Base-by-base conservation (phyloP, 106 monocot genomes). In the Dendrobium huoshanense region DNA sequence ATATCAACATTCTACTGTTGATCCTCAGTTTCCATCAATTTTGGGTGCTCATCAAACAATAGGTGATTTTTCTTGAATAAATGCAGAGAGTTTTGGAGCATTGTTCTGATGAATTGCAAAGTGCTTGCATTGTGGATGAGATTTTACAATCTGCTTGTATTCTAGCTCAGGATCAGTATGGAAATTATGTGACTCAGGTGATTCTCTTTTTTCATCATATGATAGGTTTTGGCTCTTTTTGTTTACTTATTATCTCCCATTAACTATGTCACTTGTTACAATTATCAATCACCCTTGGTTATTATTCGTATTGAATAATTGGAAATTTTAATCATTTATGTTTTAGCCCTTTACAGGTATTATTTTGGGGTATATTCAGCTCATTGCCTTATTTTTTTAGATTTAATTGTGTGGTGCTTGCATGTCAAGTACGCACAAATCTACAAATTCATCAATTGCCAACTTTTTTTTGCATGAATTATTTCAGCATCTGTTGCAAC, bases 161-260 rank as follows among this genome's bases (percentile, higher is more conserved):
- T 42, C 91, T 98, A 45, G 94, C 97, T 20, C 94, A 98, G 78
- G 92, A 98, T 55, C 97, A 98, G 78, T 98, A 98, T 83, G 97
- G 97, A 40, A 98, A 98, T 85, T 98, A 98, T 91, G 97, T 98
- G 47, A 98, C 89, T 44, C 97, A 98, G 92, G 97, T 98, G 76
- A 82, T 74, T 76, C 25, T 43, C 45, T 47, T 75, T 76, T 76
- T 9, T 25, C 51, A 9, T 29, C 25, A 75, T 11, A 48, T 70
- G 27, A 24, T 49, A 74, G 0, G 74, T 41, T 74, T 42, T 43
- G 17, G 19, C 19, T 74, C 18, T 76, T 76, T 74, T 11, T 49
- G 37, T 33, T 72, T 40, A 16, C 4, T 74, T 20, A 44, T 20
- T 44, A 43, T 74, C 7, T 74, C 37, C 70, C 37, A 33, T 70